A percentile compares a stretch with the other conserved stretches of the same genome.
These are phyloP conservation scores for Gracilariopsis chorda DNA, from an alignment of 23 red algal genomes.

Conservation along the genomic window DNA sequence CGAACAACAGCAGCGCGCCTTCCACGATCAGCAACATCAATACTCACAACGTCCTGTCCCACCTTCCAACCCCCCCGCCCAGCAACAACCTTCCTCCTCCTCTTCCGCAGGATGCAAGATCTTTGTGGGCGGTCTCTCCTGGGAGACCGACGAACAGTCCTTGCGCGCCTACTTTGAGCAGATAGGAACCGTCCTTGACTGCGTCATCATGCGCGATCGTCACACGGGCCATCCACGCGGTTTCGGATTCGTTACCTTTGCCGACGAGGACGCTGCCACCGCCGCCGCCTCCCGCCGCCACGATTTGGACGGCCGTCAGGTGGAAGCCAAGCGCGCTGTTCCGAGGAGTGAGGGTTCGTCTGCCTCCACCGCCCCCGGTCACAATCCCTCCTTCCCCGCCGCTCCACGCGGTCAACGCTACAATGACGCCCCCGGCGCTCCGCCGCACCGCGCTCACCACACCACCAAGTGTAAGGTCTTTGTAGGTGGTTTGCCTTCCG, in stretches of 20 bases:
- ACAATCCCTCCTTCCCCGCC: background rate
- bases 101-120: constrained; percentile 59
- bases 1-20: constrained; percentile 25
- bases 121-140: constrained; percentile 97
- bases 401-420: background rate
- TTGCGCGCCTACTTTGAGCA: constrained; percentile 89
- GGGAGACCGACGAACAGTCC: constrained; percentile 88
- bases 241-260: constrained; percentile 98
- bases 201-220: constrained; percentile 94
- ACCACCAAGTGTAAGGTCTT: constrained; percentile 80
- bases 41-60: background rate
- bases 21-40: constrained; percentile 12
- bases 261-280: constrained; percentile 74
- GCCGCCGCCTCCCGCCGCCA: constrained; percentile 71
- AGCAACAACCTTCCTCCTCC: background rate
- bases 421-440: background rate
- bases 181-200: constrained; percentile 81
- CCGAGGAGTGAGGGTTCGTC: constrained; percentile 63
- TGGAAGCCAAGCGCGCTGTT: constrained; percentile 93
- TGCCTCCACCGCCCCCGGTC: background rate
- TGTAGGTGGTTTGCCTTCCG: constrained; percentile 89
- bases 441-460: constrained; percentile 40
- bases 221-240: constrained; percentile 91
- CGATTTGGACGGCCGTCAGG: constrained; percentile 91
- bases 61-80: background rate